These are phyloP conservation scores for Petunia axillaris DNA, from an alignment of 257 asterid genomes.

Conservation along the genomic window DNA sequence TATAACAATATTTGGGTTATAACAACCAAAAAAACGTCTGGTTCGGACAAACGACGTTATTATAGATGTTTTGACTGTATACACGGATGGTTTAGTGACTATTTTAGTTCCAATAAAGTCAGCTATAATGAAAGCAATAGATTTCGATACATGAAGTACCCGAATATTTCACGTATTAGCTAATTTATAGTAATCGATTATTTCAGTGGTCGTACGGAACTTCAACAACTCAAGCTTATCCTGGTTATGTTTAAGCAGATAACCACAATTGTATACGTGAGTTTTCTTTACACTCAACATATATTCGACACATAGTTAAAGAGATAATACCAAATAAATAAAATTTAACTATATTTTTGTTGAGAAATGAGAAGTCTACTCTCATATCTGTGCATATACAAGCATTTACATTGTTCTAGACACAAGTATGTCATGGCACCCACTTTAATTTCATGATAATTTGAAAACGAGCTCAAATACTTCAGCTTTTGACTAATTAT, in stretches of 20 bases:
- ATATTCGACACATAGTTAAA: neutral
- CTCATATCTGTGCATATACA: neutral
- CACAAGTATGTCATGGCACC: constrained; percentile 16
- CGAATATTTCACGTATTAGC: neutral
- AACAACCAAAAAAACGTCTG: too few species aligned
- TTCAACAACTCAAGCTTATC: neutral
- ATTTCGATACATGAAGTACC: neutral
- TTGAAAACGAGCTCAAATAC: neutral
- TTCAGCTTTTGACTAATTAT: neutral
- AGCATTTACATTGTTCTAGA: neutral
- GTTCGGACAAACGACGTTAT: too few species aligned
- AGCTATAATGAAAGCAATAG: neutral
- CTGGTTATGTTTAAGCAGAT: neutral
- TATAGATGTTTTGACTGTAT: too few species aligned
- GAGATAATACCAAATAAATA: neutral
- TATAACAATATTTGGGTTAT: too few species aligned
- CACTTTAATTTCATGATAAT: neutral
- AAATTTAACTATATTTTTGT: neutral
- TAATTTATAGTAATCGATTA: neutral
- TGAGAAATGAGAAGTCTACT: neutral
- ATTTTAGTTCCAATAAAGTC: neutral
- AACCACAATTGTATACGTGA: neutral
- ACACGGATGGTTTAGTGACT: neutral
- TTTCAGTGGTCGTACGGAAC: neutral
- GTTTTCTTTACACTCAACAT: neutral